Base-by-base conservation (phyloP, 768 basidiomycete genomes). In the Phylloporus rhodoxanthus region DNA sequence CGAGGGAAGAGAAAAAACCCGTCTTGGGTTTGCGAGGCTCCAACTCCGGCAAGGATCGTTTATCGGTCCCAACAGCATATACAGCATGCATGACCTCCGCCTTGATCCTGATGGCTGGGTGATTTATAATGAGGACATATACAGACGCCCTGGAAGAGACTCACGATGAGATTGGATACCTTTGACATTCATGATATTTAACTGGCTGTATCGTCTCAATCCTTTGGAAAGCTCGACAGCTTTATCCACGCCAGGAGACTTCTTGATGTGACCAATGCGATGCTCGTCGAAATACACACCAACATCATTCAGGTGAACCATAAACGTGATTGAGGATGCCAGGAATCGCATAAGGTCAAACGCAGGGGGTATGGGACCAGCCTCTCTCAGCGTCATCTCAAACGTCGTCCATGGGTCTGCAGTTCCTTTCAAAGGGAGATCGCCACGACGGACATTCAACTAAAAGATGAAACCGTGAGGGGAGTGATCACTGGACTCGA, bases 291-390 rank as follows among this genome's bases (percentile, higher is more conserved):
- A 81, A 66, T 80, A 91, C 23, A 98, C 80, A 56, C 80, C 82
- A 50, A 97, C 80, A 65, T 85, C 77, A 10, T 73, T 71, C 9
- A 99, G 76, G 52, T 82, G 76, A 10, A 78, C 72, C 86, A 96
- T 97, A 70, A 99, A 99, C 0, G 92, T 93, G 48, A 99, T 83
- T 1, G 88, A 90, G 2, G 92, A 94, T 33, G 85, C 77, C 17
- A 99, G 75, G 65, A 99, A 97, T 19, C 90, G 80, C 28, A 87
- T 81, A 55, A 97, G 84, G 59, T 97, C 92, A 54, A 94, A 89
- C 7, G 87, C 77, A 15, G 80, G 75, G 0, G 91, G 91, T 50
- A 95, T 83, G 0, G 91, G 80, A 2, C 76, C 72, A 4, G 85
- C 80, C 60, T 95, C 89, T 41, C 95, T 79, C 2, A 96, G 75